phyloP scores from a whole-genome alignment of 2,329 filamentous ascomycete genomes.

The Pseudogymnoascus sp. region DNA sequence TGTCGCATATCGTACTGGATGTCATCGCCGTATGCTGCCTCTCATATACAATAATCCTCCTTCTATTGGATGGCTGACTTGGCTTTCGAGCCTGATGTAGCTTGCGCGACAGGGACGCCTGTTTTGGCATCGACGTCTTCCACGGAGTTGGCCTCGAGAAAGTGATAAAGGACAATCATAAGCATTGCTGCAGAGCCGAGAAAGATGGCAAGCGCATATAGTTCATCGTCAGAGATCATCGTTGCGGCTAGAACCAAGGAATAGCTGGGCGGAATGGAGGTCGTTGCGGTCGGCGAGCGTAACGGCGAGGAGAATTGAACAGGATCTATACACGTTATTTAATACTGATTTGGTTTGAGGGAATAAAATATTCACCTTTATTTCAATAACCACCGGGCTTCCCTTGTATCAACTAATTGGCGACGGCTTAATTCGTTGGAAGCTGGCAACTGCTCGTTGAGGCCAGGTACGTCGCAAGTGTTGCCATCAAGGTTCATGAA shows the following conservation, averaged over 20 bases:
- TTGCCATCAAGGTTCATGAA: conserved; percentile 7
- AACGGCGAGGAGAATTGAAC: conserved; percentile 1
- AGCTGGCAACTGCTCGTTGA: not conserved
- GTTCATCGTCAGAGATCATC: conserved; percentile 92
- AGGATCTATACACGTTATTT: not conserved
- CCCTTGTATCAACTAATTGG: not conserved
- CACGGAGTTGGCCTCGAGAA: conserved; percentile 86
- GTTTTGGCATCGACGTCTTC: conserved; percentile 34
- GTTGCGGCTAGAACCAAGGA: conserved; percentile 27
- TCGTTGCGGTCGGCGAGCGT: not conserved
- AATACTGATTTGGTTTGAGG: not conserved
- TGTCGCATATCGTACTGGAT: not conserved
- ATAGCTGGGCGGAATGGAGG: not conserved
- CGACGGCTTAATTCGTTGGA: not conserved
- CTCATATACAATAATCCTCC: not conserved
- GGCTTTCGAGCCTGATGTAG: conserved; percentile 16
- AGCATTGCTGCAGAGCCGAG: conserved; percentile 86
- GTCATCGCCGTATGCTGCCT: not conserved
- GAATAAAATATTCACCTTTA: conserved; percentile 2
- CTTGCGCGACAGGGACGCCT: conserved; percentile 11
- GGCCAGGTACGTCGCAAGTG: conserved; percentile 7
- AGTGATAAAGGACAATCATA: conserved; percentile 91
- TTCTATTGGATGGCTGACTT: conserved; percentile 11
- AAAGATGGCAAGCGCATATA: conserved; percentile 89
- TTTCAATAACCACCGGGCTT: not conserved